Evolutionary conservation across 2,329 filamentous ascomycete genomes (phyloP), one percentile per base, ranked within the genome.

Genomic region (Periglandula ipomoeae): DNA sequence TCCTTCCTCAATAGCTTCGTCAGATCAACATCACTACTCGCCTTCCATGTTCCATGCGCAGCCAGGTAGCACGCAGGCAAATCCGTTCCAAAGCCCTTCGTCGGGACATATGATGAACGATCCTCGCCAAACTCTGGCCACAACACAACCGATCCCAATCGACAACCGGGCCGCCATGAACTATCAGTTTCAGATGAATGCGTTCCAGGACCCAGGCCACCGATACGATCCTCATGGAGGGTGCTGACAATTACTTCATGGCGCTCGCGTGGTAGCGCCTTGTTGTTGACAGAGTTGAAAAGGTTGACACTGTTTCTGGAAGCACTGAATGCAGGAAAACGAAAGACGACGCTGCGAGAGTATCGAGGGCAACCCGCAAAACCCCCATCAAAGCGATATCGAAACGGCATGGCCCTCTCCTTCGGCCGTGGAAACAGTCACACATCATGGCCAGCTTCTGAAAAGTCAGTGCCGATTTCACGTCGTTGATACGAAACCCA

Each of bases 141-240:
- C 49, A 55, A 55, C 26, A 42, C 61, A 43, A 51, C 46, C 56
- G 19, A 52, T 58, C 39, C 40, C 53, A 7, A 52, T 52, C 27
- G 56, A 59, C 35, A 50, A 48, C 26, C 55, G 56, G 26, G 48
- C 58, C n/a, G 45, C 52, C 5, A 48, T 61, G 46, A 53, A 53
- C 27, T 61, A 61, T 47, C 56, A 52, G 7, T 56, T 60, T 11
- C 48, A 59, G 7, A 55, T 62, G 53, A 56, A 54, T 22, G 46
- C 54, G 5, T 61, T 58, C 26, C 53, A 58, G 27, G 54, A 55
- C 32, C 43, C 53, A 3, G 47, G 53, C 35, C 50, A 53, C 13
- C 51, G 52, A 17, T 49, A 57, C 40, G 55, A 54, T n/a, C 53
- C 52, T 4, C 41, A 45, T 7, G 45, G 45, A n/a, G 54, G 55